phyloP scores from a whole-genome alignment of 2,329 filamentous ascomycete genomes.

The Curvularia eragrostidis region DNA sequence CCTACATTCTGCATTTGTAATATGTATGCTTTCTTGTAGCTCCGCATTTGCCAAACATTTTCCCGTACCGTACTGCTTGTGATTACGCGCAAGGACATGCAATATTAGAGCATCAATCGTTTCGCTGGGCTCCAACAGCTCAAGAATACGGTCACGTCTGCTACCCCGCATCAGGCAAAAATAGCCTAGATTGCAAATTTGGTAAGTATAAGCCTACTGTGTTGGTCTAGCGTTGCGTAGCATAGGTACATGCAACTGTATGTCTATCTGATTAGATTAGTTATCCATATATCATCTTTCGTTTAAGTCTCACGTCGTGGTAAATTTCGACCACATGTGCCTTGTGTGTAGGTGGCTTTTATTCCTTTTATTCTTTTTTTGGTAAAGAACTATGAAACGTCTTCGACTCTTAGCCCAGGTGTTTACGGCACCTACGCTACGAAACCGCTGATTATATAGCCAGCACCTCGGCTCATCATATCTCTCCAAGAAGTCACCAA shows the following conservation, averaged over 20 bases:
- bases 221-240: background rate
- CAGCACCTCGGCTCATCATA: background rate
- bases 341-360: background rate
- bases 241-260: background rate
- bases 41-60: no score
- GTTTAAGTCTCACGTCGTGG: background rate
- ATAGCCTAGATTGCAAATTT: background rate
- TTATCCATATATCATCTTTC: background rate
- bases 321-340: background rate
- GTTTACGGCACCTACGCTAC: background rate
- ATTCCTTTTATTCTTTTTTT: background rate
- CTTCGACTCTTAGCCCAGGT: background rate
- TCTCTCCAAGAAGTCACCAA: background rate
- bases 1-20: no score
- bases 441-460: background rate
- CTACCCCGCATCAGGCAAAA: background rate
- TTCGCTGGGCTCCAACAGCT: background rate
- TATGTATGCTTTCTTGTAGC: no score
- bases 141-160: background rate
- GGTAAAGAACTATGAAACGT: background rate
- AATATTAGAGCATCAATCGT: background rate
- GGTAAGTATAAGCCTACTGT: background rate
- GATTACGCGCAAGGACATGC: background rate
- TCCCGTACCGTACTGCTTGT: background rate
- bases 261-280: background rate